A percentile compares a stretch with the other conserved stretches of the same genome.
These are phyloP conservation scores for Xylariaceae sp. DNA, from an alignment of 2,329 filamentous ascomycete genomes.

Conservation along the genomic window DNA sequence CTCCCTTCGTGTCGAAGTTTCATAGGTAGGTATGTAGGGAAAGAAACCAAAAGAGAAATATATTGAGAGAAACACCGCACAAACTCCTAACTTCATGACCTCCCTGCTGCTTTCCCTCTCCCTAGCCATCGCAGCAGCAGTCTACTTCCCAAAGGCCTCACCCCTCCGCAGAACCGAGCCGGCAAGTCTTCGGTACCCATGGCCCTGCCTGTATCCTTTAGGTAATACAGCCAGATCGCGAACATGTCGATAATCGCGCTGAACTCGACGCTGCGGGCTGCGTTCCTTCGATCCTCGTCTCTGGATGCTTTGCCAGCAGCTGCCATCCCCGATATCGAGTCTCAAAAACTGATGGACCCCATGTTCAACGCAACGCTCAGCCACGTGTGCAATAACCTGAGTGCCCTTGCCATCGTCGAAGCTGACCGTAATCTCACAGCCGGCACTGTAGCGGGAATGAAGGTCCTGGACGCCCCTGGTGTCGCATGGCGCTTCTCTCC, in stretches of 20 bases:
- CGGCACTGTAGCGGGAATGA: conserved; percentile 38
- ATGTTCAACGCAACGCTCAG: conserved; percentile 41
- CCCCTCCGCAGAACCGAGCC: conserved; percentile 22
- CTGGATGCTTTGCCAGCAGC: conserved; percentile 39
- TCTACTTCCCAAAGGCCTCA: conserved; percentile 18
- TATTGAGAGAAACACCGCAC: too few relatives aligned
- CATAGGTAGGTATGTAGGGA: too few relatives aligned
- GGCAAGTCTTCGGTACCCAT: conserved; percentile 1
- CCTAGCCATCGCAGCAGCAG: conserved; percentile 19
- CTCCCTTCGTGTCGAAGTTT: too few relatives aligned
- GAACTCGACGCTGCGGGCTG: conserved; percentile 44
- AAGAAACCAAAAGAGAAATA: too few relatives aligned
- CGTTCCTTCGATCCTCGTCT: conserved; percentile 41
- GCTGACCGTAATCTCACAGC: conserved; percentile 43
- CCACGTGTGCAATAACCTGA: conserved; percentile 43
- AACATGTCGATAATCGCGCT: conserved; percentile 45
- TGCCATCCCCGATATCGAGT: conserved; percentile 41
- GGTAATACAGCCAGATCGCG: conserved; percentile 42
- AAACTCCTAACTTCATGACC: background rate
- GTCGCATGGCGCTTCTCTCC: conserved; percentile 28
- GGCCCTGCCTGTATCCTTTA: conserved; percentile 30
- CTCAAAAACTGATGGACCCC: conserved; percentile 36
- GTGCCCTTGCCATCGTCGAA: conserved; percentile 40
- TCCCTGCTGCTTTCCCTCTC: conserved; percentile 25
- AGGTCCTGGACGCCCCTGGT: conserved; percentile 33